Evolutionary conservation across 2,329 filamentous ascomycete species (phyloP), one percentile per base, ranked within the genome.

Genomic region (Diaporthe batatas): DNA sequence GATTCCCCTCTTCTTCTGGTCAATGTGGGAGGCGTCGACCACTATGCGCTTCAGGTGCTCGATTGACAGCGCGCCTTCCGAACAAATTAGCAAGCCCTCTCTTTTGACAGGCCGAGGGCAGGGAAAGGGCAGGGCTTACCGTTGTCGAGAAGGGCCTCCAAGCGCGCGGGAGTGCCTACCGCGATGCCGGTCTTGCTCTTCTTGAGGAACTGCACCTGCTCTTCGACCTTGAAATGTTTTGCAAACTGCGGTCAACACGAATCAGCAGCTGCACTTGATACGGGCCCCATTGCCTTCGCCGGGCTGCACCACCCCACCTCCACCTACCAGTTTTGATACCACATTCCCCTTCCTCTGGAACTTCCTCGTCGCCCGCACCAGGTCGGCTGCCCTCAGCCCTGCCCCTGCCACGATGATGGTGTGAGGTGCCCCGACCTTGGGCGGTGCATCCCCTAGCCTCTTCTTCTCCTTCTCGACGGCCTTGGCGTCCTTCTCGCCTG

Each of bases 161-260:
- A 84, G 62, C 96, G 88, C 64, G 93, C 90, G 6, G 96, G 96
- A 6, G 96, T 99, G 4, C 96, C 96, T 18, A 98, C 94, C 3
- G 93, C 95, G 75, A 98, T 93, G 36, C 94, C 94, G 16, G 95
- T 94, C 74, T 92, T 91, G 76, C 84, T 86, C 70, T 84, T 87
- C 78, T 93, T 88, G 54, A 97, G 90, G 79, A 93, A 93, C 73
- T 92, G 87, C 68, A 95, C 90, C 44, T 95, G 93, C 78, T 98
- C 96, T 69, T 94, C 90, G 14, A 99, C 83, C 84, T 99, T 99
- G 86, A 99, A 97, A 82, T 99, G 96, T 82, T 99, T 99, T 42
- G 96, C 96, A 82, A 99, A 99, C 80, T 90, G 69, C 14, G 4
- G 4, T 21, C 42, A 12, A 6, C 10, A 32, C 49, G n/a, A 6